phyloP scores from a whole-genome alignment of 2,329 filamentous ascomycete species.

The Fusarium sp. region DNA sequence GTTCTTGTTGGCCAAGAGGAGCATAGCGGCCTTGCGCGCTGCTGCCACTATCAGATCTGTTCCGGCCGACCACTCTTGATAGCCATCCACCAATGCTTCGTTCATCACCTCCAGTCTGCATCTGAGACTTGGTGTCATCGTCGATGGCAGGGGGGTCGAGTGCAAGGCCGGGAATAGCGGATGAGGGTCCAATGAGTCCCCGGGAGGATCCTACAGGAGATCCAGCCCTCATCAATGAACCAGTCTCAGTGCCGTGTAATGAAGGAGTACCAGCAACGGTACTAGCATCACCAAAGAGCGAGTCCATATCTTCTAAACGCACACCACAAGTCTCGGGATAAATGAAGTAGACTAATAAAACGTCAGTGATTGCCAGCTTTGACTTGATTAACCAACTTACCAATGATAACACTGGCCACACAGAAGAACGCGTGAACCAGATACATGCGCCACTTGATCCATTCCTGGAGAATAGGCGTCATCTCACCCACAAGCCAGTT shows the following conservation, averaged over 20 bases:
- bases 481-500: slow-evolving; percentile 98
- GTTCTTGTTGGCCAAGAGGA: slow-evolving; percentile 58
- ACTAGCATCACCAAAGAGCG: slow-evolving; percentile 92
- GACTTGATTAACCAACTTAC: slow-evolving; percentile 68
- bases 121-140: slow-evolving; percentile 60
- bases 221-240: slow-evolving; percentile 80
- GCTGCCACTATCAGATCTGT: slow-evolving; percentile 54
- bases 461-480: slow-evolving; percentile 92
- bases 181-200: slow-evolving; percentile 69
- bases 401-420: slow-evolving; percentile 92
- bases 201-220: slow-evolving; percentile 82
- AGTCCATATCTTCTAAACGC: slow-evolving; percentile 95
- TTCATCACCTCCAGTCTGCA: slow-evolving; percentile 52
- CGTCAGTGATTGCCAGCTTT: slow-evolving; percentile 37
- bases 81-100: slow-evolving; percentile 65
- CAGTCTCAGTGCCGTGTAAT: slow-evolving; percentile 80
- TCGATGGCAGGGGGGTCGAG: slow-evolving; percentile 80
- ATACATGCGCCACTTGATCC: slow-evolving; percentile 94
- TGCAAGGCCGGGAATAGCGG: slow-evolving; percentile 82
- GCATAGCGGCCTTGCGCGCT: slow-evolving; percentile 59
- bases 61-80: slow-evolving; percentile 56
- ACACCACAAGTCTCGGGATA: slow-evolving; percentile 98
- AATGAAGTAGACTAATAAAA: slow-evolving; percentile 88
- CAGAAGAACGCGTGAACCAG: slow-evolving; percentile 98
- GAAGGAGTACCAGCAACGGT: slow-evolving; percentile 83